These are phyloP conservation scores for Pluteus cervinus DNA, from an alignment of 768 basidiomycete species.

Conservation along the genomic window DNA sequence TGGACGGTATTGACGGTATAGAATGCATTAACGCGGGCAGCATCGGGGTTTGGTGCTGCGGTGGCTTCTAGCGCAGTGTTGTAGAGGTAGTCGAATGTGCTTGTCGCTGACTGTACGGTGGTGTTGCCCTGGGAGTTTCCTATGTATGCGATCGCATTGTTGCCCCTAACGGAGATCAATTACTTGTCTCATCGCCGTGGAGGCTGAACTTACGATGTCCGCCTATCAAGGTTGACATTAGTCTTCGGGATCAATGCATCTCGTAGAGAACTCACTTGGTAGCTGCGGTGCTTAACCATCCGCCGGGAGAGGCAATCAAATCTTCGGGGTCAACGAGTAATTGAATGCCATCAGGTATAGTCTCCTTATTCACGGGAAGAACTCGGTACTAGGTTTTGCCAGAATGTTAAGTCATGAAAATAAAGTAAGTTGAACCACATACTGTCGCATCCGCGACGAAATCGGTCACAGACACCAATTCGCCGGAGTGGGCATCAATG, in stretches of 20 bases:
- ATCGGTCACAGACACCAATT: constrained; percentile 44
- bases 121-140: constrained; percentile 16
- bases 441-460: constrained; percentile 42
- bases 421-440: constrained; percentile 12
- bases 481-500: constrained; percentile 50
- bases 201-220: constrained; percentile 24
- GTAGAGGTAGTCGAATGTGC: constrained; percentile 34
- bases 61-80: constrained; percentile 28
- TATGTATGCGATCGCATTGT: constrained; percentile 28
- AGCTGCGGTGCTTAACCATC: constrained; percentile 24
- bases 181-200: constrained; percentile 32
- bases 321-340: constrained; percentile 42
- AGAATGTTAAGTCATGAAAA: constrained; percentile 31
- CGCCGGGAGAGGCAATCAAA: constrained; percentile 38
- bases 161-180: constrained; percentile 19
- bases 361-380: constrained; percentile 41
- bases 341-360: constrained; percentile 37
- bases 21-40: constrained; percentile 49
- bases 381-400: constrained; percentile 31
- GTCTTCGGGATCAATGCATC: background rate
- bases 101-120: constrained; percentile 30
- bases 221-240: background rate
- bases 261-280: constrained; percentile 16
- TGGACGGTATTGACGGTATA: constrained; percentile 57
- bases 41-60: constrained; percentile 36